Percentiles rank a stretch among this genome's conserved stretches.
Evolutionary conservation across 2,329 filamentous ascomycete species (phyloP).

Genomic region (Nothopassalora personata): DNA sequence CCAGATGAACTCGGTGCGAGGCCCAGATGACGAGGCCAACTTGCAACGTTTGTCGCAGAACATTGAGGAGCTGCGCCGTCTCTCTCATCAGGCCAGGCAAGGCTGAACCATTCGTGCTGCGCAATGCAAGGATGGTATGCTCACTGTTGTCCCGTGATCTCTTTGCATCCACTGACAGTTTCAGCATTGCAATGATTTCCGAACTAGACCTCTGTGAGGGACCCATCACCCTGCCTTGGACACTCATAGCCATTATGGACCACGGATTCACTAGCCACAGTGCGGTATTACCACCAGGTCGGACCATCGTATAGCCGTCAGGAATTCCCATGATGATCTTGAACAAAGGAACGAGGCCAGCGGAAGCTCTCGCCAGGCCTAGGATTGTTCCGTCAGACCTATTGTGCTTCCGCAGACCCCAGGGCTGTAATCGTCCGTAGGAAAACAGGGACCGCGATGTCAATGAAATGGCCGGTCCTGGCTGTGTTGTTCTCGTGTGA

Average conservation of each 20-base stretch:
- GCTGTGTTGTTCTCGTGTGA: not conserved
- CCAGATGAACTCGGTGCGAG: slow-evolving; percentile 23
- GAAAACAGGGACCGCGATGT: not conserved
- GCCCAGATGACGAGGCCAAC: slow-evolving; percentile 23
- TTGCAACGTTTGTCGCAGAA: slow-evolving; percentile 23
- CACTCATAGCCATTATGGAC: not conserved
- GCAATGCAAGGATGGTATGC: slow-evolving; percentile 2
- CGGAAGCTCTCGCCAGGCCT: not conserved
- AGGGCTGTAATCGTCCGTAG: not conserved
- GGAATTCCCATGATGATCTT: not conserved
- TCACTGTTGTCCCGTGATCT: not conserved
- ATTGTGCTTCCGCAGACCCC: not conserved
- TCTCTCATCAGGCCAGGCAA: slow-evolving; percentile 24
- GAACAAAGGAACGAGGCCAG: not conserved
- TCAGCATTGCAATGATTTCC: not conserved
- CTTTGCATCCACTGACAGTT: not conserved
- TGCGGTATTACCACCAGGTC: not conserved
- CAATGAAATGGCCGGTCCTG: not conserved
- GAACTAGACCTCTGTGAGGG: not conserved
- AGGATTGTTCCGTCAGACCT: not conserved
- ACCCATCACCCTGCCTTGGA: not conserved
- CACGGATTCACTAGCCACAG: not conserved
- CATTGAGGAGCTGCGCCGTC: slow-evolving; percentile 23
- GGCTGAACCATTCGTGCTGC: slow-evolving; percentile 20
- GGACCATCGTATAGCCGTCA: not conserved